Evolutionary conservation across 2,329 filamentous ascomycete genomes (phyloP).

Genomic region (Leptographium galeiforme): DNA sequence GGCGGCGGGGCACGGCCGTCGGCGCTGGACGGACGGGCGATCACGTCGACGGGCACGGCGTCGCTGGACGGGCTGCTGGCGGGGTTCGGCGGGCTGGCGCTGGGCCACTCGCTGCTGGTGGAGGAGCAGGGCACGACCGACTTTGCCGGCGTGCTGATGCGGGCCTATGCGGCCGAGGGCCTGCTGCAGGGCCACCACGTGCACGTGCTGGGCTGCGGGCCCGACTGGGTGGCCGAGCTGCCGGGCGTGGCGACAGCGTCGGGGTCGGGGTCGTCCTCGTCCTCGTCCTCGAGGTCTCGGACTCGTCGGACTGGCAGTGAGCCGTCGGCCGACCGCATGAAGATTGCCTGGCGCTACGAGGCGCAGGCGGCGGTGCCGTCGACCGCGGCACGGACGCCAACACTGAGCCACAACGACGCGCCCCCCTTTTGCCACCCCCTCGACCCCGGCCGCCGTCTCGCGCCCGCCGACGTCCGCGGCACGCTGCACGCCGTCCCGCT

Average conservation of each 20-base stretch:
- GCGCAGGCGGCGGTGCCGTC: slow-evolving; percentile 35
- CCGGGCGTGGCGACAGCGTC: slow-evolving; percentile 62
- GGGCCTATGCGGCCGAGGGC: slow-evolving; percentile 88
- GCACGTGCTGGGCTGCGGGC: slow-evolving; percentile 68
- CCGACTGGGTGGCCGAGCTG: slow-evolving; percentile 70
- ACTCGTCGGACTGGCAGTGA: too few relatives aligned
- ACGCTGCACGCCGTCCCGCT: slow-evolving; percentile 37
- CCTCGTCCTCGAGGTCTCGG: too few relatives aligned
- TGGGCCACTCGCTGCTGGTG: slow-evolving; percentile 69
- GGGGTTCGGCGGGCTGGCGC: slow-evolving; percentile 70
- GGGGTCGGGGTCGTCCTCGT: too few relatives aligned
- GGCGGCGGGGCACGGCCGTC: slow-evolving; percentile 59
- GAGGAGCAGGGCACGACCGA: slow-evolving; percentile 91
- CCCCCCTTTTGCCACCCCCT: slow-evolving; percentile 64
- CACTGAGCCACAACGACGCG: too few relatives aligned
- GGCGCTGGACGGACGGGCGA: slow-evolving; percentile 72
- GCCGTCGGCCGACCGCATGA: slow-evolving; percentile 66
- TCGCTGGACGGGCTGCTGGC: slow-evolving; percentile 77
- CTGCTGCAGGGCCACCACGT: slow-evolving; percentile 82
- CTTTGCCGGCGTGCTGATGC: slow-evolving; percentile 70
- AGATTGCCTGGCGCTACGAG: slow-evolving; percentile 98
- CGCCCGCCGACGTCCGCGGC: slow-evolving; percentile 32
- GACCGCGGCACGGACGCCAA: background rate
- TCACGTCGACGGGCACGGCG: slow-evolving; percentile 79
- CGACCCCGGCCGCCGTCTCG: slow-evolving; percentile 54